Base-by-base conservation (phyloP, 2,329 filamentous ascomycete species). In the Didymellaceae sp. region DNA sequence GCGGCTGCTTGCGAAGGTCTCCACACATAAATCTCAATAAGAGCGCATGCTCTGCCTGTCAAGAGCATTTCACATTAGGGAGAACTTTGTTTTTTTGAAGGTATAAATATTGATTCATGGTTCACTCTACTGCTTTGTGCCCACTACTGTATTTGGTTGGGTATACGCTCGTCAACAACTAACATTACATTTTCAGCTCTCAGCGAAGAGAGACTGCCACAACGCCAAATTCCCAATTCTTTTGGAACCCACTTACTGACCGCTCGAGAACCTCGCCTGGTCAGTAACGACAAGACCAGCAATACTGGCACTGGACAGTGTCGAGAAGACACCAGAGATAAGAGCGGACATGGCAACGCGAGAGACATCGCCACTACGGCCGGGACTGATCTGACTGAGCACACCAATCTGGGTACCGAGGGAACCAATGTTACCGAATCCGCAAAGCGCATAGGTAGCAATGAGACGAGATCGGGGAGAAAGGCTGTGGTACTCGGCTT, bases 321-420 rank as follows among this genome's bases (percentile, higher is more conserved):
- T 96, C 21, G 88, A 84, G 52, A 95, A 77, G 25, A 94, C 84
- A 66, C 91, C 91, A 0, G 89, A 87, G 43, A 91, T 71, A 57
- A 96, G 80, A 5, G 91, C 89, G 24, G 87, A 91, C 16, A 95
- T 49, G 3, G 90, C 90, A 21, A 96, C 81, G 37, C 80, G 80
- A 4, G 89, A 86, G 9, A 96, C 87, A 62, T 94, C 89, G 50
- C 87, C 89, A 28, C 84, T 82, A 34, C 90, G 84, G 4, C 80
- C 79, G 0, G 91, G 90, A 0, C 89, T 87, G 54, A 96, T 84
- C 75, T 95, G 90, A 4, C 87, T 84, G 43, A 96, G 81, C 51
- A 95, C 90, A 78, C 91, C 91, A 54, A 96, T 94, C 75, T 96
- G 91, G 47, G 91, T 93, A 70, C 91, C 91, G 38, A 96, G 82